Evolutionary conservation across 352 stramenopile species (phyloP).

Genomic region (Phytophthora nicotianae): DNA sequence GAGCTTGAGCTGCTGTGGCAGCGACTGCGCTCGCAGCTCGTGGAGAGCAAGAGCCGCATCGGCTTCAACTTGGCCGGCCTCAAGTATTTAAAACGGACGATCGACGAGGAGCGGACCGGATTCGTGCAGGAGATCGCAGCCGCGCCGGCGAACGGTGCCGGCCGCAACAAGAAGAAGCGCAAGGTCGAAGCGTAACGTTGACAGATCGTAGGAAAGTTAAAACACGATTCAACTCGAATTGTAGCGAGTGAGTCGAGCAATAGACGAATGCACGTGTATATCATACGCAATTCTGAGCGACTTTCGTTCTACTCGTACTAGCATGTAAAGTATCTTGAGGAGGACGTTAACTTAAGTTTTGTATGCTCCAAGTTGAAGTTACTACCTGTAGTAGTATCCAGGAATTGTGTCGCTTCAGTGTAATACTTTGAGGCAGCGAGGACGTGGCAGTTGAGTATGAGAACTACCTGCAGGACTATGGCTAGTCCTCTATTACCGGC

Average conservation of each 20-base stretch:
- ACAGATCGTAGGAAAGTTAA: conserved; percentile 3
- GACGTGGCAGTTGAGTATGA: conserved; percentile 80
- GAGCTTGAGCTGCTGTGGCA: conserved; percentile 83
- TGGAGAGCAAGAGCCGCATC: conserved; percentile 84
- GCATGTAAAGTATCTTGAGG: too few relatives aligned
- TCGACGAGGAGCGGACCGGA: conserved; percentile 77
- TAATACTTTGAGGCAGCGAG: too few relatives aligned
- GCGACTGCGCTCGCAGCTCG: conserved; percentile 73
- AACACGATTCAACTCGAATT: not conserved
- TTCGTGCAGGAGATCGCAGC: conserved; percentile 80
- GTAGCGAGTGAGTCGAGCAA: conserved; percentile 4
- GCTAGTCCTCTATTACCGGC: too few relatives aligned
- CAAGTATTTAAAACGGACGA: conserved; percentile 88
- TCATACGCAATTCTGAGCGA: too few relatives aligned
- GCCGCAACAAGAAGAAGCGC: conserved; percentile 68
- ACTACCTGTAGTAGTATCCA: too few relatives aligned
- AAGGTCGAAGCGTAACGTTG: conserved; percentile 24
- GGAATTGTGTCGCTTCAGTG: too few relatives aligned
- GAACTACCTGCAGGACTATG: conserved; percentile 55
- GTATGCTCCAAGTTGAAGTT: conserved; percentile 35
- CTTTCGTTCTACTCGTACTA: too few relatives aligned
- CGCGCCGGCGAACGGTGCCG: conserved; percentile 16
- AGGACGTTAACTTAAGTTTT: not conserved
- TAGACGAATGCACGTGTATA: conserved; percentile 20
- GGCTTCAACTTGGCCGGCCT: conserved; percentile 88